Base-by-base conservation (phyloP, 345 rosid genomes). In the Boechera stricta region DNA sequence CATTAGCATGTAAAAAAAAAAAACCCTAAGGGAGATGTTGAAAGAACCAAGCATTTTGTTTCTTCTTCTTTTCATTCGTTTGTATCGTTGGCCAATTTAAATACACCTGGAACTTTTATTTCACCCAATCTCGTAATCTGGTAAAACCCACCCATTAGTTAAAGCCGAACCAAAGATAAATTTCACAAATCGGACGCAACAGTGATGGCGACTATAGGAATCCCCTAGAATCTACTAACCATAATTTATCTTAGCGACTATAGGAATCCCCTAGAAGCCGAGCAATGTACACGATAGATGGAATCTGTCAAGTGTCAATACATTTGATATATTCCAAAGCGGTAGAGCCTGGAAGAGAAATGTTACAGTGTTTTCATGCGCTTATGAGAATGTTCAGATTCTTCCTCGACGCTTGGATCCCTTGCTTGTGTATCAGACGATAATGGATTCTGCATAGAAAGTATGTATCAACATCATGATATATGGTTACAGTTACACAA, bases 311-410 rank as follows among this genome's bases (percentile, higher is more conserved):
- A 71, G 36, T 77, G 76, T 64, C 72, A 64, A 71, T 47, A 47
- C 73, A 78, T 71, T 56, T 59, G 24, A 49, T 77, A 70, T 71
- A 64, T 64, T 65, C 45, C 71, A 55, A 1, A 24, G 35, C 41
- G 3, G 15, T 26, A 59, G 53, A 71, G 72, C 47, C 61, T 38
- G 35, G 47, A 54, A 58, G 67, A 35, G 77, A 64, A 28, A 66
- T 41, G 64, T 72, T 68, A 78, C 64, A 45, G 63, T 42, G 77
- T 59, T 72, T 68, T 79, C 71, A 83, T 83, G 55, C 97, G 97
- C 83, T 94, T 94, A 54, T 78, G 85, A 74, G 86, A 81, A 69
- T 72, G 95, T 74, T 86, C 90, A 4, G 83, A 79, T 60, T 87
- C 88, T 76, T 82, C 93, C 74, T 77, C 87, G 3, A 80, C 31